Percentiles rank a stretch among this genome's conserved stretches.
These are phyloP conservation scores for Paramecium sonneborni DNA, from an alignment of 73 alveolate species.

Conservation along the genomic window DNA sequence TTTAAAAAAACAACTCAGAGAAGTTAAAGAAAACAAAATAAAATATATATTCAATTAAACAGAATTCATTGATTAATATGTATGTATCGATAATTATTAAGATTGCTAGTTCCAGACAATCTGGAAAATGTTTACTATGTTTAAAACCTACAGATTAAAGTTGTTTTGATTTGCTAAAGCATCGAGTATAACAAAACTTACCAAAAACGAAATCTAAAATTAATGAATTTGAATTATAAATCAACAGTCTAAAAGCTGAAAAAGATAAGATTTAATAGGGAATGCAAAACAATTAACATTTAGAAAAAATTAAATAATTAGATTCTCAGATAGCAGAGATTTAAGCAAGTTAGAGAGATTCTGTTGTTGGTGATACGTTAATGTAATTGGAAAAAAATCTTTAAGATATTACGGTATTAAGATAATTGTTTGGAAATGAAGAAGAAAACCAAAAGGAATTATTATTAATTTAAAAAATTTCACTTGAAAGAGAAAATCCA, in stretches of 20 bases:
- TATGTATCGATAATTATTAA: neutral
- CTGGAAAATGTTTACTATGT: slow-evolving; percentile 46
- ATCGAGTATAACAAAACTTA: slow-evolving; percentile 1
- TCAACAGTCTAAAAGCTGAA: neutral
- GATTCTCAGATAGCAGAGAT: neutral
- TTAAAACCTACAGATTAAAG: neutral
- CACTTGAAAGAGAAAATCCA: neutral
- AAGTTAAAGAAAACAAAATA: neutral
- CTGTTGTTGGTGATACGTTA: neutral
- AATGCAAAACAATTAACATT: neutral
- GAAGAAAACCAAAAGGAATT: neutral
- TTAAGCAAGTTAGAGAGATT: neutral
- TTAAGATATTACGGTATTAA: neutral
- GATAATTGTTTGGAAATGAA: neutral
- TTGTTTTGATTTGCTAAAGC: neutral
- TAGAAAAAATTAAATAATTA: neutral
- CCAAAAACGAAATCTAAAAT: slow-evolving; percentile 1
- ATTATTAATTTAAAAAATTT: neutral
- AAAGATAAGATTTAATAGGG: neutral
- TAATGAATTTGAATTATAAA: neutral
- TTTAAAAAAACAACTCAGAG: neutral
- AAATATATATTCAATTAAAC: slow-evolving; percentile 1
- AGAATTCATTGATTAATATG: slow-evolving; percentile 22
- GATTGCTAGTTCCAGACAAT: neutral
- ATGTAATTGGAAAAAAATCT: neutral